A percentile compares a stretch with the other conserved stretches of the same genome.
phyloP scores from a whole-genome alignment of 1,284 basidiomycete species.

The Marasmius sp. region DNA sequence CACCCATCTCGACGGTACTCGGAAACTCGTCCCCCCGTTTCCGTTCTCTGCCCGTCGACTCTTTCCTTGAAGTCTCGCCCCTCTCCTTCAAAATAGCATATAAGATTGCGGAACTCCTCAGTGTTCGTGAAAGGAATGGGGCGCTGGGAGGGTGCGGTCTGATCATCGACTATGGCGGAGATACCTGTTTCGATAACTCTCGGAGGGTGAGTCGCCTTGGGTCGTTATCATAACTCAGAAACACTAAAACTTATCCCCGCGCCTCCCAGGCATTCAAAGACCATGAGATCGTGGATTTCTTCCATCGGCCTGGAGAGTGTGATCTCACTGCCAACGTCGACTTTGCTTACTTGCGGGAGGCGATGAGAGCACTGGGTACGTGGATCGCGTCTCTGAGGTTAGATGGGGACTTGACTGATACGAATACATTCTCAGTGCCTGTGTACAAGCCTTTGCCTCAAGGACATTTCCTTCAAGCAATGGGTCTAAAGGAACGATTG shows the following conservation, averaged over 20 bases:
- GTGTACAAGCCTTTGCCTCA: background rate
- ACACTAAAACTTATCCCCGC: background rate
- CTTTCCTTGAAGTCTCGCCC: conserved; percentile 79
- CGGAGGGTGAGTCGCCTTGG: conserved; percentile 64
- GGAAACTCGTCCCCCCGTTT: conserved; percentile 74
- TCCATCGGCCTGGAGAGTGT: conserved; percentile 82
- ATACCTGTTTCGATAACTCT: conserved; percentile 70
- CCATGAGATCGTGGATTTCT: conserved; percentile 86
- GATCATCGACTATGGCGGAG: conserved; percentile 89
- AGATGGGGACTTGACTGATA: background rate
- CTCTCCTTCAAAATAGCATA: conserved; percentile 68
- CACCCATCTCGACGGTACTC: conserved; percentile 66
- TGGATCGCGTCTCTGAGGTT: conserved; percentile 18
- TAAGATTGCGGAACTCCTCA: conserved; percentile 63
- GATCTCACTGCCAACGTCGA: conserved; percentile 97
- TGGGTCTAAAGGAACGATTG: conserved; percentile 1
- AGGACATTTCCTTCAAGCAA: background rate
- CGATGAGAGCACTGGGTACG: conserved; percentile 63
- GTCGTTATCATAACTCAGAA: conserved; percentile 6
- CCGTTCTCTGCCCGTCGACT: conserved; percentile 59
- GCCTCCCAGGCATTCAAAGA: conserved; percentile 80
- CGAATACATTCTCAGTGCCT: background rate
- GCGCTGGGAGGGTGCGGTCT: conserved; percentile 65
- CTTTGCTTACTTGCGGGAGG: conserved; percentile 86
- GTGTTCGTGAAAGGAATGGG: conserved; percentile 32